Evolutionary conservation across 192 early-diverging fungal species (phyloP).

Genomic region (Backusella macrospora): DNA sequence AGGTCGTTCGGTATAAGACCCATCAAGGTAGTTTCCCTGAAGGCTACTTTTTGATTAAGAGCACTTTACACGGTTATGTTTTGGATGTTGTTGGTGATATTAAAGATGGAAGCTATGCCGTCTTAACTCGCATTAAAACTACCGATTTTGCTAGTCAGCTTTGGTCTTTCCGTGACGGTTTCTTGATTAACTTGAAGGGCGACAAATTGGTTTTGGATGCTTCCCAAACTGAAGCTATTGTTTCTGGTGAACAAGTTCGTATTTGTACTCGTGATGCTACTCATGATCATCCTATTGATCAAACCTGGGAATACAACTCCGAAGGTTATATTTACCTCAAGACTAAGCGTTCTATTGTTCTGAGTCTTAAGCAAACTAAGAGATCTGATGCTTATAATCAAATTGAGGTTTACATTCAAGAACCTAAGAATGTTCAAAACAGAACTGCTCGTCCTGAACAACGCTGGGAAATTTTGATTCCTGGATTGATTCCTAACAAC

Average conservation of each 20-base stretch:
- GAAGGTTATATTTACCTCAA: slow-evolving; percentile 22
- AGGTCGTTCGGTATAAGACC: slow-evolving; percentile 33
- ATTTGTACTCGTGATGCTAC: slow-evolving; percentile 2
- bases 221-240: not conserved
- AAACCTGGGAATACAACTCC: slow-evolving; percentile 27
- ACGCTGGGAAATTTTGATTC: slow-evolving; percentile 33
- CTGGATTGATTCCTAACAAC: slow-evolving; percentile 25
- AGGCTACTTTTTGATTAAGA: slow-evolving; percentile 42
- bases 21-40: slow-evolving; percentile 25
- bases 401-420: slow-evolving; percentile 26
- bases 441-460: slow-evolving; percentile 31
- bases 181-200: slow-evolving; percentile 35
- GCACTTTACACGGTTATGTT: slow-evolving; percentile 38
- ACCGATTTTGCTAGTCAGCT: slow-evolving; percentile 40
- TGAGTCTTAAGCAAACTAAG: slow-evolving; percentile 26
- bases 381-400: slow-evolving; percentile 9
- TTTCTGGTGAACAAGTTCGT: slow-evolving; percentile 34
- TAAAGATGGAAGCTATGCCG: slow-evolving; percentile 10
- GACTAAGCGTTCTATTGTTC: slow-evolving; percentile 17
- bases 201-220: slow-evolving; percentile 33
- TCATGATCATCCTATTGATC: slow-evolving; percentile 18
- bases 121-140: slow-evolving; percentile 24
- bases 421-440: slow-evolving; percentile 20
- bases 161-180: slow-evolving; percentile 31
- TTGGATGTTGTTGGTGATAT: slow-evolving; percentile 28